Evolutionary conservation across 805 yeast species (phyloP), one percentile per base, ranked within the genome.

Genomic region (Wickerhamiella nectarea): DNA sequence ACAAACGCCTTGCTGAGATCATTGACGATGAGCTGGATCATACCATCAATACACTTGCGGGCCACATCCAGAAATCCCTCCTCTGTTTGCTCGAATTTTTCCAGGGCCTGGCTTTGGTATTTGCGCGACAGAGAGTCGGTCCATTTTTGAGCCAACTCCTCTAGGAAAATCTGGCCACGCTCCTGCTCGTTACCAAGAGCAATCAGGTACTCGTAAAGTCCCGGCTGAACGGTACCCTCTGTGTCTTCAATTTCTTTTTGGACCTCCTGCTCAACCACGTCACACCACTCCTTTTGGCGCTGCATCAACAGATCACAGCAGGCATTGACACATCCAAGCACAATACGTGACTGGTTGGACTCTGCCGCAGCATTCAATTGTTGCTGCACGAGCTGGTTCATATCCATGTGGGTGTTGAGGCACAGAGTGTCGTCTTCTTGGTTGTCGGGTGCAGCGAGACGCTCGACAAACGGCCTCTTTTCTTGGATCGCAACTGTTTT

Each of bases 301-400:
- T 68, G 60, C 39, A 71, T 64, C 48, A 84, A 66, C 40, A 81
- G 66, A 6, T 63, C 65, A 25, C 80, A 72, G 67, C 86, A 81
- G 47, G 78, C 76, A 42, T 72, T 77, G 12, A 85, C 74, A 10
- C 84, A 91, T 19, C 89, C 91, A 10, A 78, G 76, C 26, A 85
- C 66, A 21, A 85, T 80, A 49, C 78, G 72, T 6, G 86, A 84
- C 59, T 82, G 86, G 3, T 84, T 83, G 3, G 89, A 76, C 25
- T 80, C 87, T 0, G 86, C 82, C 0, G 94, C 91, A 6, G 81
- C 87, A 48, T 81, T 93, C 12, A 84, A 78, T 59, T 86, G 94
- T 56, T 85, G 94, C n/a, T 79, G 77, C 46, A 85, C 74, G 78
- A 85, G 80, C 48, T 81, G 75, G 58, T 82, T 77, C 22, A 86